These are phyloP conservation scores for Sarocladiaceae sp. DNA, from an alignment of 2,329 filamentous ascomycete genomes.

Conservation along the genomic window DNA sequence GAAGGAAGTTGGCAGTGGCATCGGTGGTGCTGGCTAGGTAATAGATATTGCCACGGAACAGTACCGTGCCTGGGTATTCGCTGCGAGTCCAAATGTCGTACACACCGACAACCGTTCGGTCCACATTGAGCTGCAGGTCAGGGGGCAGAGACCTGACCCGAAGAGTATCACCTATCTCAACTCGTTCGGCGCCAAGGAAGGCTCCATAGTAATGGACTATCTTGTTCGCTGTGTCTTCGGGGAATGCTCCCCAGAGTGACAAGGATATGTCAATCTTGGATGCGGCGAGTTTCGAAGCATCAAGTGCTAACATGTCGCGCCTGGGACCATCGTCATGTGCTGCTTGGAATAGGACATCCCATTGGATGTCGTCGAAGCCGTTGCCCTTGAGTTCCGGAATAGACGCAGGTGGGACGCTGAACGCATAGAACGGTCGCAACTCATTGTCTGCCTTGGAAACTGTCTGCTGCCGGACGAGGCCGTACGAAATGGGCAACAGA, in stretches of 20 bases:
- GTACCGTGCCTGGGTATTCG: conserved; percentile 29
- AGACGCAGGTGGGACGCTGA: conserved; percentile 41
- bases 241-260: conserved; percentile 40
- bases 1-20: conserved; percentile 21
- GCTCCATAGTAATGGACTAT: conserved; percentile 39
- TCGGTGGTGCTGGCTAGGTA: conserved; percentile 25
- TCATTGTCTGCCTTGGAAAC: conserved; percentile 35
- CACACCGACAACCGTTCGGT: conserved; percentile 32
- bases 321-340: conserved; percentile 29
- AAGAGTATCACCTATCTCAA: conserved; percentile 44
- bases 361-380: conserved; percentile 37
- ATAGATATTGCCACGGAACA: conserved; percentile 39
- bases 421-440: conserved; percentile 47
- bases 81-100: conserved; percentile 34
- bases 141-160: conserved; percentile 38
- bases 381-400: conserved; percentile 34
- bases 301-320: conserved; percentile 38
- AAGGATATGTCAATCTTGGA: conserved; percentile 44
- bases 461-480: conserved; percentile 30
- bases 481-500: conserved; percentile 38
- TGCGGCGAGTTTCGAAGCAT: conserved; percentile 48
- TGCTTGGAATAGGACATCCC: conserved; percentile 32
- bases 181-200: conserved; percentile 47
- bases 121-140: conserved; percentile 28
- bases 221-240: conserved; percentile 25